Base-by-base conservation (phyloP, 129 eudicot species). In the Pseudognaphalium luteoalbum region DNA sequence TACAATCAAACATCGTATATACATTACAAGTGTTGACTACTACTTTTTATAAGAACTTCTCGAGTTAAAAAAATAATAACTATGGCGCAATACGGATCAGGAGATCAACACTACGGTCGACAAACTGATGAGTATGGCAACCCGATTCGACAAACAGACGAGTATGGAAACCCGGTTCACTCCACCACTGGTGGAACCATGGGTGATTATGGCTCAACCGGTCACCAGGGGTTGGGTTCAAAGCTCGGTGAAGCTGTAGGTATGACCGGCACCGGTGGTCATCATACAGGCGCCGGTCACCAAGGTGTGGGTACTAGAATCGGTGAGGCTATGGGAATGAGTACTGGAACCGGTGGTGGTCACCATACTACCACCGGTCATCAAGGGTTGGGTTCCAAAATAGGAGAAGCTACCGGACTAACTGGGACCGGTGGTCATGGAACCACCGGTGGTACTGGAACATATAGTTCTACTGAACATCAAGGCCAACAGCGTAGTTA, bases 31-130 rank as follows among this genome's bases (percentile, higher is more conserved):
- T 20, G 30, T 21, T 9, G 0, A 14, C 16, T 22, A 10, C 16
- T 63, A 54, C 57, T 30, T n/a, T 54, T 78, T 66, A 5, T 42
- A 0, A 30, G 1, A 65, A 25, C 74, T 54, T 65, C 17, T n/a
- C 6, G 54, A 54, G 59, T 25, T 14, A 0, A 22, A 62, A 30
- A 74, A 66, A 17, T 25, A 25, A 25, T 25, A 25, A 25, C 1
- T 1, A 89, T 89, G 96, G 96, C 96, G 12, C 80, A 83, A 15
- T 78, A 89, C 59, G 90, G 90, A 32, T n/a, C n/a, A n/a, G 78
- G 79, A 19, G 47, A 73, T 32, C 30, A 82, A 21, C 66, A 74
- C 42, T 44, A 52, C 64, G 78, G 74, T 33, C 44, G 74, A 73
- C 88, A 78, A 34, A 77, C 83, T 16, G 93, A 90, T 19, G 93